A percentile compares a stretch with the other conserved stretches of the same genome.
Evolutionary conservation across 2,329 filamentous ascomycete genomes (phyloP).

Genomic region (Macrophomina phaseolina): DNA sequence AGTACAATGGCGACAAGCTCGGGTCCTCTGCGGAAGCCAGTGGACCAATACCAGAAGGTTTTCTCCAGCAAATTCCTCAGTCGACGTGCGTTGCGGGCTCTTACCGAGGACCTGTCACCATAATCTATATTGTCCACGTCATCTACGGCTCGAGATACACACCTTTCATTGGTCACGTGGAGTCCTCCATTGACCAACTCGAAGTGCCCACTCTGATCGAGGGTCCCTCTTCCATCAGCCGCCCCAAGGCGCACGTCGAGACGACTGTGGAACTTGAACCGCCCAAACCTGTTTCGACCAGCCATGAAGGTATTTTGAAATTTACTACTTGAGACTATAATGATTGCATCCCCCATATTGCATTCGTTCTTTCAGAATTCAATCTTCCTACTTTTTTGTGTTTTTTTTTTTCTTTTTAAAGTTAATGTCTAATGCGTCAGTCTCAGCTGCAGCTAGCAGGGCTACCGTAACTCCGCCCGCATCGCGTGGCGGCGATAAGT

Average conservation of each 20-base stretch:
- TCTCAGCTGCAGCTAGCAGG: neutral
- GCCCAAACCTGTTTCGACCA: neutral
- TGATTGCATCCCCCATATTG: conserved; percentile 35
- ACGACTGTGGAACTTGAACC: neutral
- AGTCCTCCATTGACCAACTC: conserved; percentile 32
- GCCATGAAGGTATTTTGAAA: conserved; percentile 11
- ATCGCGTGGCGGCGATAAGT: neutral
- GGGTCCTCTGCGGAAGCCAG: conserved; percentile 37
- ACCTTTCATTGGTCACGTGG: conserved; percentile 33
- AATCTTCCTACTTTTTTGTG: conserved; percentile 10
- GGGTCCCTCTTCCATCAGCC: conserved; percentile 15
- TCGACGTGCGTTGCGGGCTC: conserved; percentile 43
- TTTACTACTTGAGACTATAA: neutral
- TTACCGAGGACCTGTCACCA: conserved; percentile 48
- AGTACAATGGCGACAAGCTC: conserved; percentile 42
- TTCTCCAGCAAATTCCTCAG: conserved; percentile 43
- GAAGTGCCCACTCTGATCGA: conserved; percentile 30
- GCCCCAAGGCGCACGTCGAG: conserved; percentile 32
- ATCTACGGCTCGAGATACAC: conserved; percentile 36
- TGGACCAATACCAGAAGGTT: conserved; percentile 42
- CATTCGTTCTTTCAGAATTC: conserved; percentile 33
- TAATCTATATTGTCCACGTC: conserved; percentile 50
- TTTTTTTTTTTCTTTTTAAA: conserved; percentile 5
- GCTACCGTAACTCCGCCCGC: neutral
- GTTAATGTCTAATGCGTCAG: neutral